These are phyloP conservation scores for Salix purpurea DNA, from an alignment of 345 rosid species.

Conservation along the genomic window DNA sequence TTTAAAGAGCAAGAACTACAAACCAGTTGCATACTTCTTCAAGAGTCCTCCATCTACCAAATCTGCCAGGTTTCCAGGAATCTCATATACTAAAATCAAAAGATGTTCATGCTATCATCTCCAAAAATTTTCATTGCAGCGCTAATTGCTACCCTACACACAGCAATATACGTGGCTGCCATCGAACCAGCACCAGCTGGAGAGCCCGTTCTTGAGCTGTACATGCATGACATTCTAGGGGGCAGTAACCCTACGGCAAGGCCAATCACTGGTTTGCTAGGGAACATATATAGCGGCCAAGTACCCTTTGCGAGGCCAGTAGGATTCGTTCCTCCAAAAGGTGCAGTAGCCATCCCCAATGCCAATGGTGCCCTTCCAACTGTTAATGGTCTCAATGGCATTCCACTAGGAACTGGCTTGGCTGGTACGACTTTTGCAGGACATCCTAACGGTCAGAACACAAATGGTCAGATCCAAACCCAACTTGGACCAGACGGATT, in stretches of 20 bases:
- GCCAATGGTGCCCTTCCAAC: constrained; percentile 88
- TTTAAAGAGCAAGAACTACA: constrained; percentile 33
- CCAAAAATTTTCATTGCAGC: constrained; percentile 23
- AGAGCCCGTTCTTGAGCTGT: constrained; percentile 64
- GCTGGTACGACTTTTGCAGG: constrained; percentile 67
- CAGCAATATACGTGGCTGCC: constrained; percentile 31
- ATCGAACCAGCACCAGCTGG: constrained; percentile 34
- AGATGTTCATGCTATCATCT: constrained; percentile 44
- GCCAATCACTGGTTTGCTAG: constrained; percentile 86
- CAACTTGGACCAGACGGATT: constrained; percentile 85
- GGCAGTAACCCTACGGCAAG: constrained; percentile 87
- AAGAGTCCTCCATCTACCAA: constrained; percentile 9
- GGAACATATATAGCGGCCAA: constrained; percentile 88
- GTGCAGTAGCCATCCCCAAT: constrained; percentile 72
- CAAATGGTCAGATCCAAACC: constrained; percentile 49
- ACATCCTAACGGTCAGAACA: constrained; percentile 32
- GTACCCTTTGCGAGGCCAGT: constrained; percentile 88
- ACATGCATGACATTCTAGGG: constrained; percentile 89
- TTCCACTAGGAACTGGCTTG: constrained; percentile 88
- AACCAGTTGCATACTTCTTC: constrained; percentile 19
- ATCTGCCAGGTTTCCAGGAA: not conserved
- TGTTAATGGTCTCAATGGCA: constrained; percentile 67
- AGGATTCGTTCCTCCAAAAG: constrained; percentile 66
- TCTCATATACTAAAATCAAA: not conserved
- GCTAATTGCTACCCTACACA: constrained; percentile 23